Percentiles rank a stretch among this genome's conserved stretches.
Evolutionary conservation across 768 basidiomycete species (phyloP).

Genomic region (Auricularia auricula-judae): DNA sequence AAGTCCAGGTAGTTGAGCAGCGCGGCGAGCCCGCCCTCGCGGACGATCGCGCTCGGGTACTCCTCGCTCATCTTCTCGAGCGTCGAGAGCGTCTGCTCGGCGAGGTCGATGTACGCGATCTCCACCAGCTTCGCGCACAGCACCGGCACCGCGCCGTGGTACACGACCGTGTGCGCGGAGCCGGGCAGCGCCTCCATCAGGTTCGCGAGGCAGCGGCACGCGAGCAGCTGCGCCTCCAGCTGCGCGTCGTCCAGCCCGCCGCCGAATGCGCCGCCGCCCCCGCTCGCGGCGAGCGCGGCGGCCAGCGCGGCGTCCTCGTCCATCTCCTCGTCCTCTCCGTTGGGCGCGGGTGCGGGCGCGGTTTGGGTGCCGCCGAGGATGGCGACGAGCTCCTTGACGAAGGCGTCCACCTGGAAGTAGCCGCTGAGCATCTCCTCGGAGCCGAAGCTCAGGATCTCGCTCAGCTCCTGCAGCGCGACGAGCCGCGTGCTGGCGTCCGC

Average conservation of each 20-base stretch:
- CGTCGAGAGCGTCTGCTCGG: slow-evolving; percentile 96
- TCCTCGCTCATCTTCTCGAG: slow-evolving; percentile 98
- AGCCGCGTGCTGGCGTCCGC: slow-evolving; percentile 81
- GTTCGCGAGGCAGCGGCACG: slow-evolving; percentile 93
- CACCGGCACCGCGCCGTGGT: slow-evolving; percentile 96
- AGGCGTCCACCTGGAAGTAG: slow-evolving; percentile 89
- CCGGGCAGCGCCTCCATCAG: slow-evolving; percentile 98
- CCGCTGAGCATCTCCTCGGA: slow-evolving; percentile 95
- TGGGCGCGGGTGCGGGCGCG: background rate
- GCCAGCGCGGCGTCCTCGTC: slow-evolving; percentile 82
- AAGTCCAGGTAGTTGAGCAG: slow-evolving; percentile 95
- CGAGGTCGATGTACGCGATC: slow-evolving; percentile 95
- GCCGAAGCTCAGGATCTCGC: slow-evolving; percentile 89
- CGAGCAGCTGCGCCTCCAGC: slow-evolving; percentile 78
- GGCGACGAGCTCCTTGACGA: slow-evolving; percentile 82
- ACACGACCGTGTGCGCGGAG: slow-evolving; percentile 93
- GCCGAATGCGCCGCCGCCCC: slow-evolving; percentile 37
- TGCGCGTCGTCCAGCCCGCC: slow-evolving; percentile 18
- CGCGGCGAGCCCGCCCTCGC: slow-evolving; percentile 89
- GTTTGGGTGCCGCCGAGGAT: slow-evolving; percentile 49
- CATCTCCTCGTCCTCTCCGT: slow-evolving; percentile 21
- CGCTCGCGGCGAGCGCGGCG: slow-evolving; percentile 76
- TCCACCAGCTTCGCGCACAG: slow-evolving; percentile 95
- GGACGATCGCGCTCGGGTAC: slow-evolving; percentile 89
- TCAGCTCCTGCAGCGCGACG: slow-evolving; percentile 85